phyloP scores from a whole-genome alignment of 179 eudicot species.

The Silene noctiflora region DNA sequence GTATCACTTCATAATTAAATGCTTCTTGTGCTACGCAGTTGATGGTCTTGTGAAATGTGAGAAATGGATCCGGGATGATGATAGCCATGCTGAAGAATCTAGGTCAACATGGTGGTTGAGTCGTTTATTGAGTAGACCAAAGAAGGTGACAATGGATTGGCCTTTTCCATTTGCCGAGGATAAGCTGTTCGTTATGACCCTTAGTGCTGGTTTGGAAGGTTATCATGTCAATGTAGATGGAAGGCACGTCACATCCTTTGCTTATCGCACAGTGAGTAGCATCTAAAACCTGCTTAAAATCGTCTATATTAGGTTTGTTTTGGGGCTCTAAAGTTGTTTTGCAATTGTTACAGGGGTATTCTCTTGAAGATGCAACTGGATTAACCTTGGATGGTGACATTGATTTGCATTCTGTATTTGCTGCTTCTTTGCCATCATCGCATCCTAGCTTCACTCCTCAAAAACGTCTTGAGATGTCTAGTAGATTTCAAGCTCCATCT shows the following conservation, averaged over 20 bases:
- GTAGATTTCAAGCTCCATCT: slow-evolving; percentile 72
- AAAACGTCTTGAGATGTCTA: slow-evolving; percentile 71
- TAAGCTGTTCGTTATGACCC: slow-evolving; percentile 78
- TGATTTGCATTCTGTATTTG: slow-evolving; percentile 73
- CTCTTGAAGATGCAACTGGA: slow-evolving; percentile 98
- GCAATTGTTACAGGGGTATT: slow-evolving; percentile 91
- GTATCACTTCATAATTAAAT: background rate
- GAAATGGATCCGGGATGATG: slow-evolving; percentile 83
- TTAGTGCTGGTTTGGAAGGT: slow-evolving; percentile 90
- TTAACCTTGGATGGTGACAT: slow-evolving; percentile 72
- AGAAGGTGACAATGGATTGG: slow-evolving; percentile 83
- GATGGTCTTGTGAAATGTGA: slow-evolving; percentile 82
- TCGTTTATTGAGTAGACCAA: slow-evolving; percentile 70
- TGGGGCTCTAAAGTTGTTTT: too few relatives aligned
- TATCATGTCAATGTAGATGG: slow-evolving; percentile 91
- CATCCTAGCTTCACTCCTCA: slow-evolving; percentile 87
- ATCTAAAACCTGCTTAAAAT: slow-evolving; percentile 13
- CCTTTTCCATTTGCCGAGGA: slow-evolving; percentile 88
- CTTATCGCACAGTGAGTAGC: slow-evolving; percentile 77
- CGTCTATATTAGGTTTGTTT: too few relatives aligned
- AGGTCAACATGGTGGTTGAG: slow-evolving; percentile 84
- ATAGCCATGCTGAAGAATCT: slow-evolving; percentile 52
- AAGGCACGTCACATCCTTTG: slow-evolving; percentile 85
- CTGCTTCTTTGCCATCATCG: slow-evolving; percentile 84
- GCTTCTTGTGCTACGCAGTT: slow-evolving; percentile 30